These are phyloP conservation scores for Stereum hirsutum DNA, from an alignment of 1,284 basidiomycete species.

Conservation along the genomic window DNA sequence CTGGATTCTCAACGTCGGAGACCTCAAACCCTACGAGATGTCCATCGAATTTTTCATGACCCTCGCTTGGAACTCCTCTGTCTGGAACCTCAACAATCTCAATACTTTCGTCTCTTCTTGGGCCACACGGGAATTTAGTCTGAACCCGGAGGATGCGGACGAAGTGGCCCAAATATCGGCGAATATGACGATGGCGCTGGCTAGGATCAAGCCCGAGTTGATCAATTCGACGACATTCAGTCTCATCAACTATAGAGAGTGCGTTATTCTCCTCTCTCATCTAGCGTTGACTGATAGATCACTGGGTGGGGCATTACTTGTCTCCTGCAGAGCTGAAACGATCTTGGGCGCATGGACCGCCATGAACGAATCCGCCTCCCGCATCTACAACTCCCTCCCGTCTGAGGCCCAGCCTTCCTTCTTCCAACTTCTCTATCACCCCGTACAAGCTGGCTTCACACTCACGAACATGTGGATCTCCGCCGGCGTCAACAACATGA, in stretches of 20 bases:
- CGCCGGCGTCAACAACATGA: constrained; percentile 52
- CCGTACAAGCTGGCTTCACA: constrained; percentile 48
- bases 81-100: constrained; percentile 44
- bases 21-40: constrained; percentile 67
- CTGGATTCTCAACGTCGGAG: constrained; percentile 61
- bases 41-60: constrained; percentile 63
- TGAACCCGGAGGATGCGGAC: constrained; percentile 26
- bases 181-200: constrained; percentile 53
- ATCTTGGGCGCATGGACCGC: constrained; percentile 40
- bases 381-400: constrained; percentile 44
- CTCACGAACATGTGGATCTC: constrained; percentile 47
- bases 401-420: constrained; percentile 42
- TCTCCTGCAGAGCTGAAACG: constrained; percentile 52
- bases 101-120: constrained; percentile 42
- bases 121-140: constrained; percentile 60
- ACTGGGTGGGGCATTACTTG: no score
- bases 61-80: constrained; percentile 50
- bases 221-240: constrained; percentile 55
- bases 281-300: neutral
- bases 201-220: constrained; percentile 60
- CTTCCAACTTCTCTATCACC: constrained; percentile 61
- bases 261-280: constrained; percentile 15
- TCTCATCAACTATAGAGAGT: constrained; percentile 61
- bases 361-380: constrained; percentile 38
- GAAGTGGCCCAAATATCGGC: constrained; percentile 43